Conservation (phyloP, 306 rosid genomes). For the Hippophae gyantsensis region DNA sequence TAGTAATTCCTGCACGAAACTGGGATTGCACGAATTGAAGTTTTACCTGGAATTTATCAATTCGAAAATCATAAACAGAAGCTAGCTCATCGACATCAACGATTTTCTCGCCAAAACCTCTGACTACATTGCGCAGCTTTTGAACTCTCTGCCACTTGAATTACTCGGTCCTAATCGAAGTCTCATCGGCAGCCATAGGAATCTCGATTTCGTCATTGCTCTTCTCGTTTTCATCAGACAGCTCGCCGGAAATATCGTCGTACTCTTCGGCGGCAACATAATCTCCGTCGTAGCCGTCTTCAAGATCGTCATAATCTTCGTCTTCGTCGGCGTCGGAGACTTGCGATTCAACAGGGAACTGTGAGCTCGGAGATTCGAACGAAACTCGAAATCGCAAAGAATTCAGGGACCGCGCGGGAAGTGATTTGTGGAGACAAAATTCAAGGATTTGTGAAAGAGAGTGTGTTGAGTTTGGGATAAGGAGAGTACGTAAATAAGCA, state of each 20-base stretch:
- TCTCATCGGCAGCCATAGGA: slow-evolving; percentile 12
- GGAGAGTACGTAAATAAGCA: not conserved
- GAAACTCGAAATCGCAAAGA: slow-evolving; percentile 29
- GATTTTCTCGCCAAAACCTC: slow-evolving; percentile 62
- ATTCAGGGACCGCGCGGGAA: slow-evolving; percentile 3
- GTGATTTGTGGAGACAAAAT: slow-evolving; percentile 27
- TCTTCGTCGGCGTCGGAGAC: slow-evolving; percentile 37
- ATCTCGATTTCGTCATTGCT: slow-evolving; percentile 43
- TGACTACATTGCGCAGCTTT: slow-evolving; percentile 57
- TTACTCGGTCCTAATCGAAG: slow-evolving; percentile 27
- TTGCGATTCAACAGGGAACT: slow-evolving; percentile 25
- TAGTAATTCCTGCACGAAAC: no score
- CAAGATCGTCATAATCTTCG: slow-evolving; percentile 31
- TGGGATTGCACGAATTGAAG: not conserved
- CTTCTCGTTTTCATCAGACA: slow-evolving; percentile 31
- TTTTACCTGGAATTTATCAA: slow-evolving; percentile 82
- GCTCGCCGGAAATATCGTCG: slow-evolving; percentile 41
- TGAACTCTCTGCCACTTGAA: slow-evolving; percentile 90
- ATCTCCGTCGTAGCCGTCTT: slow-evolving; percentile 29
- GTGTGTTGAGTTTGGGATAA: slow-evolving; percentile 12
- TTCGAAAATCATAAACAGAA: slow-evolving; percentile 68
- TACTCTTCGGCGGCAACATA: slow-evolving; percentile 75
- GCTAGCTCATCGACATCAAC: slow-evolving; percentile 72
- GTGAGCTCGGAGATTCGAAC: slow-evolving; percentile 38
- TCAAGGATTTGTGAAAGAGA: slow-evolving; percentile 17